Base-by-base conservation (phyloP, 768 basidiomycete genomes). In the Tulasnella sp. region DNA sequence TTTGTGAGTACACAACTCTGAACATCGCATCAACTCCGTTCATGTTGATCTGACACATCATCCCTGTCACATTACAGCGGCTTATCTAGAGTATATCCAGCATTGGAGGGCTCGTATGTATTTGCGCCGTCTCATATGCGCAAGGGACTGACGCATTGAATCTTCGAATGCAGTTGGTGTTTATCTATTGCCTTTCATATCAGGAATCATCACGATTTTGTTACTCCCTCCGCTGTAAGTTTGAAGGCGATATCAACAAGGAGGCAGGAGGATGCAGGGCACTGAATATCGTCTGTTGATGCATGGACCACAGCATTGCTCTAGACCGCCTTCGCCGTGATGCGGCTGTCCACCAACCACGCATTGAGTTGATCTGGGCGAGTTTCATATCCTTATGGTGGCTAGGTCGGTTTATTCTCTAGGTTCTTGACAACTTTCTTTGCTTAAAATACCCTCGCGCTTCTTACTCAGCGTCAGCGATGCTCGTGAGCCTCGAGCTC, bases 1-100 rank as follows among this genome's bases (percentile, higher is more conserved):
- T 58, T 19, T 27, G 56, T 58, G 44, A 48, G 56, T 29, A 29
- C 24, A 17, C 3, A 4, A n/a, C 34, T 24, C 24, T 21, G 26
- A 15, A 15, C 34, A 15, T 38, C 34, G 34, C 5, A 7, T 38
- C 34, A 38, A 7, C 5, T 5, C 15, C 34, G 34, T 38, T 15
- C 7, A 26, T 48, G 17, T 21, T 30, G 1, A 58, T 15, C 45
- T 48, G 49, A 24, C 30, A 27, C 29, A 21, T 24, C 41, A 24
- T 24, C 42, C 41, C 9, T 56, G 23, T 43, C 41, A 9, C 27
- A 38, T 15, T 38, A 5, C 38, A 58, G 56, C 9, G 15, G 44
- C 44, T 41, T 58, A 58, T 21, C 48, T 58, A 27, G 56, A 58
- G 38, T 58, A 58, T 50, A 30, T 58, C 44, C 44, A 58, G 32